A percentile compares a stretch with the other conserved stretches of the same genome.
Conservation (phyloP, 768 basidiomycete species). For the Termitomyces sp. region DNA sequence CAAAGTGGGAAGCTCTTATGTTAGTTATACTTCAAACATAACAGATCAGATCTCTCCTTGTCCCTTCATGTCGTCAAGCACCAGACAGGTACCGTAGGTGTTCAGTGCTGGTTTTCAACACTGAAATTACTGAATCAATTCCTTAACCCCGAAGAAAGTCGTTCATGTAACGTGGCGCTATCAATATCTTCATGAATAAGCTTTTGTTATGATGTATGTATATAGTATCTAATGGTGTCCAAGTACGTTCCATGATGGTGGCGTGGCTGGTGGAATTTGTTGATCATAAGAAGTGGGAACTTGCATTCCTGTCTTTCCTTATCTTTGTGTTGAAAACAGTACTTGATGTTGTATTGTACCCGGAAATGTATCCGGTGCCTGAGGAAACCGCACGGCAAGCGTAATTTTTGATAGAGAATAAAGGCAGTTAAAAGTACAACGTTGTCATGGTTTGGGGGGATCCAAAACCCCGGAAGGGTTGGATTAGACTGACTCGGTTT, state of each 20-base stretch:
- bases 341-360: neutral
- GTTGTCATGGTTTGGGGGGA: neutral
- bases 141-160: neutral
- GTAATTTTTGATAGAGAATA: neutral
- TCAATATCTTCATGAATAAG: neutral
- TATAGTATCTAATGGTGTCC: neutral
- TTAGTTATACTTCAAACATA: neutral
- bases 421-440: neutral
- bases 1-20: neutral
- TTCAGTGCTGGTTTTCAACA: neutral
- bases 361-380: neutral
- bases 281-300: too few species aligned
- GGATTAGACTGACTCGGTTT: neutral
- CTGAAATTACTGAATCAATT: neutral
- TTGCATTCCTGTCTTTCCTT: neutral
- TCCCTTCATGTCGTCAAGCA: neutral
- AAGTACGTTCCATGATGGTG: neutral
- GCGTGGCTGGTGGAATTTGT: neutral
- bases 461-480: neutral
- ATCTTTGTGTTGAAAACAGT: neutral
- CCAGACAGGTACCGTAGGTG: neutral
- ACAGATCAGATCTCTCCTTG: neutral
- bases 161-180: neutral
- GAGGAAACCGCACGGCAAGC: neutral
- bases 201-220: neutral